Percentiles rank a stretch among this genome's conserved stretches.
phyloP scores from a whole-genome alignment of 2,329 filamentous ascomycete species.

The Hortaea sp. region DNA sequence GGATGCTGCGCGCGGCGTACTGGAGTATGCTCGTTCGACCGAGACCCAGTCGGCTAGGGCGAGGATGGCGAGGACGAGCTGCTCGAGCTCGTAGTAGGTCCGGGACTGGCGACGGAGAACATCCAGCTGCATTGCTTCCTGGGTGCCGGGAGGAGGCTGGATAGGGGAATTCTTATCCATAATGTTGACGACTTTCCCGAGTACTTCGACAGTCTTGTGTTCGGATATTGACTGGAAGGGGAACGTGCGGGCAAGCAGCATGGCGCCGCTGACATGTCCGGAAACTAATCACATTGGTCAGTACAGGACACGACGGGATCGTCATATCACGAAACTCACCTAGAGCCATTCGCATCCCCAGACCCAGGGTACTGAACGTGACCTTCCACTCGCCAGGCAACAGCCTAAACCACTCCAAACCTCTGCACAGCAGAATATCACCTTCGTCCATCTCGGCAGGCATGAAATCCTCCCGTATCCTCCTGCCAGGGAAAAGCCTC shows the following conservation, averaged over 20 bases:
- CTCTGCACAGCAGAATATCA: constrained; percentile 65
- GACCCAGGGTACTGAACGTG: constrained; percentile 57
- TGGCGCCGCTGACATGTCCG: constrained; percentile 46
- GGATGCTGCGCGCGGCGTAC: constrained; percentile 5
- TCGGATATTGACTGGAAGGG: constrained; percentile 37
- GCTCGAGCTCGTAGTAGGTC: constrained; percentile 34
- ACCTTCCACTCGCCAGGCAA: constrained; percentile 62
- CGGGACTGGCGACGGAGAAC: constrained; percentile 19
- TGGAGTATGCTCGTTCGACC: constrained; percentile 30
- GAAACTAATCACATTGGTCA: constrained; percentile 21
- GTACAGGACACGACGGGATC: not conserved
- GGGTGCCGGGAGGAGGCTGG: constrained; percentile 7
- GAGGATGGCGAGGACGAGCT: constrained; percentile 32
- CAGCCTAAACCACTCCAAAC: constrained; percentile 75
- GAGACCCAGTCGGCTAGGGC: constrained; percentile 34
- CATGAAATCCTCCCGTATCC: constrained; percentile 63
- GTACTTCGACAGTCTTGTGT: constrained; percentile 29
- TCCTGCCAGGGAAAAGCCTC: constrained; percentile 44
- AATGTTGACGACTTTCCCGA: constrained; percentile 33
- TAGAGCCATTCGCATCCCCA: constrained; percentile 74
- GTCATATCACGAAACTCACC: constrained; percentile 46
- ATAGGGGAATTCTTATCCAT: constrained; percentile 12
- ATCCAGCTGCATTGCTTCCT: constrained; percentile 11
- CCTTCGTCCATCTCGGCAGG: constrained; percentile 44
- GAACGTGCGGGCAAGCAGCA: constrained; percentile 42